Conservation (phyloP, 1,139 yeast species). For the Geotrichum reessii region DNA sequence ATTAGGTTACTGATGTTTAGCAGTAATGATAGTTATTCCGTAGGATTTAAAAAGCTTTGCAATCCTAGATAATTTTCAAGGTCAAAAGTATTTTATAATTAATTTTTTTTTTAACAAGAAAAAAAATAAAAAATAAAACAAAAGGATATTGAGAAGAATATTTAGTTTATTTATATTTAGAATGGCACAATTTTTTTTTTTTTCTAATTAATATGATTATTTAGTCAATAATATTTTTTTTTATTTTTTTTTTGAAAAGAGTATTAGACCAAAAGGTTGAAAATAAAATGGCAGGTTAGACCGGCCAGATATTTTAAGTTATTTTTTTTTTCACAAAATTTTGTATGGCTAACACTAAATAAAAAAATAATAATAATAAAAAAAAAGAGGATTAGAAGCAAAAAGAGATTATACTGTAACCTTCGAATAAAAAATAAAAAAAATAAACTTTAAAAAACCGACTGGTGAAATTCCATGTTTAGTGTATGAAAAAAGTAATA, state of each 20-base stretch:
- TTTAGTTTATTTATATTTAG: neutral
- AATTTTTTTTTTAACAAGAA: too few relatives aligned
- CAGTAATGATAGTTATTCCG: neutral
- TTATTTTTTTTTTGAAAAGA: neutral
- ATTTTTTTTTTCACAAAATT: neutral
- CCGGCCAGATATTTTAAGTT: neutral
- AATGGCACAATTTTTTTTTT: neutral
- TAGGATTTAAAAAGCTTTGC: neutral
- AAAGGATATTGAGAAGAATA: neutral
- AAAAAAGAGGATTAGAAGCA: neutral
- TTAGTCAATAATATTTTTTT: neutral
- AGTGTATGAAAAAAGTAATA: neutral
- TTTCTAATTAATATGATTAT: neutral
- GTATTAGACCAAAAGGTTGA: neutral
- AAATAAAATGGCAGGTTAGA: slow-evolving; percentile 12
- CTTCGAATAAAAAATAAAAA: too few relatives aligned
- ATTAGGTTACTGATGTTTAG: too few relatives aligned
- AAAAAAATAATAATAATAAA: neutral
- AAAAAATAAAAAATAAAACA: too few relatives aligned
- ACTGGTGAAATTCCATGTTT: neutral
- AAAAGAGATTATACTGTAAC: too few relatives aligned
- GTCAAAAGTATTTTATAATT: neutral
- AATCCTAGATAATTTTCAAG: neutral
- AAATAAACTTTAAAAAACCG: too few relatives aligned
- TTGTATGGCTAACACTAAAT: neutral